Conservation (phyloP, 257 asterid genomes). For the Primulina eburnea region DNA sequence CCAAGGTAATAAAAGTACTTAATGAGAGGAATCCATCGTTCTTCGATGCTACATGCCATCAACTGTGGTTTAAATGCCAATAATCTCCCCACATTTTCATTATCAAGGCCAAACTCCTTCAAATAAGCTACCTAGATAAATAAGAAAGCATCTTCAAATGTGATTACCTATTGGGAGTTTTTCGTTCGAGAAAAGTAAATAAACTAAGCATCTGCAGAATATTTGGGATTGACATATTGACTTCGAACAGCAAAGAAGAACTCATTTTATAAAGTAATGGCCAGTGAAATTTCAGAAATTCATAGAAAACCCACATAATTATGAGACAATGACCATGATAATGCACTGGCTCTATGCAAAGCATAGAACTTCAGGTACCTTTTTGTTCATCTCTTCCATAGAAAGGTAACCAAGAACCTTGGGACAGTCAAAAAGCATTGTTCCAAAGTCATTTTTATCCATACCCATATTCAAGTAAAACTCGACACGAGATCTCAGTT, state of each 20-base stretch:
- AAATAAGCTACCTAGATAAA: conserved; percentile 61
- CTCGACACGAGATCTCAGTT: conserved; percentile 50
- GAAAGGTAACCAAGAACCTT: conserved; percentile 81
- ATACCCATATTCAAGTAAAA: conserved; percentile 79
- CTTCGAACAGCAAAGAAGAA: background rate
- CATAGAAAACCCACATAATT: conserved; percentile 1
- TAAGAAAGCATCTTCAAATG: conserved; percentile 12
- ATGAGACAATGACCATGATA: background rate
- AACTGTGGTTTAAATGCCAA: conserved; percentile 86
- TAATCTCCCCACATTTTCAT: conserved; percentile 77
- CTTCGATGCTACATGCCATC: conserved; percentile 91
- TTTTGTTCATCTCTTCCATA: conserved; percentile 86
- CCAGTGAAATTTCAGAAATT: background rate
- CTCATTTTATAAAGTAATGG: background rate
- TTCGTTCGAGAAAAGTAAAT: background rate
- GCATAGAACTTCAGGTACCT: conserved; percentile 43
- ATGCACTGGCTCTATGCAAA: background rate
- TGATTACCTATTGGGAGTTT: background rate
- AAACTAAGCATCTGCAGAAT: background rate
- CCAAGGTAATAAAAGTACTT: conserved; percentile 93
- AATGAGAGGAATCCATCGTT: conserved; percentile 81
- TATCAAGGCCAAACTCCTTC: conserved; percentile 76
- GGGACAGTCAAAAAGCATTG: conserved; percentile 91
- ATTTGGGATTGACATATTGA: background rate
- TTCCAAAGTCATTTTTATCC: conserved; percentile 77